Evolutionary conservation across 306 rosid genomes (phyloP).

Genomic region (Gleditsia sinensis): DNA sequence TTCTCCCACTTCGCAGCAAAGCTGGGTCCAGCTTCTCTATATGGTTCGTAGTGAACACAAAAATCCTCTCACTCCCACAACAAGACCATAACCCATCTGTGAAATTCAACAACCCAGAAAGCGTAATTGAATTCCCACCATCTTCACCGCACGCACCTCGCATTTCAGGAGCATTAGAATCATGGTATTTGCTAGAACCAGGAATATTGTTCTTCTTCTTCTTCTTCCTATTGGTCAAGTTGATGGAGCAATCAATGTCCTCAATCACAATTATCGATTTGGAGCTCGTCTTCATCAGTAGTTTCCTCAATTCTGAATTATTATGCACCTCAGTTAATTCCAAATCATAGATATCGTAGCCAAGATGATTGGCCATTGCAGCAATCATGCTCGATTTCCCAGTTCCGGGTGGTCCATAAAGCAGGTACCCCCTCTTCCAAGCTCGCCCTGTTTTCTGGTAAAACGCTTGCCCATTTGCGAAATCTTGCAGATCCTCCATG

Average conservation of each 20-base stretch:
- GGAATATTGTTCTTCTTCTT: neutral
- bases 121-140: slow-evolving; percentile 72
- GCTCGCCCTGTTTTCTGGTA: slow-evolving; percentile 92
- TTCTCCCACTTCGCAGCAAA: slow-evolving; percentile 84
- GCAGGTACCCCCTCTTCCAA: slow-evolving; percentile 91
- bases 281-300: slow-evolving; percentile 91
- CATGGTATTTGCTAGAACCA: slow-evolving; percentile 37
- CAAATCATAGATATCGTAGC: slow-evolving; percentile 87
- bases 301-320: slow-evolving; percentile 83
- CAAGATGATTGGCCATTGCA: slow-evolving; percentile 89
- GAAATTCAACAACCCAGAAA: slow-evolving; percentile 87
- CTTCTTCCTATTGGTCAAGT: slow-evolving; percentile 59
- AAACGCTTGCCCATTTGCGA: slow-evolving; percentile 74
- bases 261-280: slow-evolving; percentile 90
- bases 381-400: slow-evolving; percentile 98
- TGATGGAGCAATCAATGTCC: slow-evolving; percentile 91
- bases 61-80: slow-evolving; percentile 95
- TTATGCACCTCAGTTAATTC: slow-evolving; percentile 91
- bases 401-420: slow-evolving; percentile 93
- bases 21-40: slow-evolving; percentile 97
- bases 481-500: slow-evolving; percentile 79
- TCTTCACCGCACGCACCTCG: slow-evolving; percentile 50
- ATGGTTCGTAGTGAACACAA: slow-evolving; percentile 92
- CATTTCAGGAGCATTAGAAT: slow-evolving; percentile 36
- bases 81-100: slow-evolving; percentile 99